Evolutionary conservation across 2,329 filamentous ascomycete genomes (phyloP).

Genomic region (Cladosporium halotolerans): DNA sequence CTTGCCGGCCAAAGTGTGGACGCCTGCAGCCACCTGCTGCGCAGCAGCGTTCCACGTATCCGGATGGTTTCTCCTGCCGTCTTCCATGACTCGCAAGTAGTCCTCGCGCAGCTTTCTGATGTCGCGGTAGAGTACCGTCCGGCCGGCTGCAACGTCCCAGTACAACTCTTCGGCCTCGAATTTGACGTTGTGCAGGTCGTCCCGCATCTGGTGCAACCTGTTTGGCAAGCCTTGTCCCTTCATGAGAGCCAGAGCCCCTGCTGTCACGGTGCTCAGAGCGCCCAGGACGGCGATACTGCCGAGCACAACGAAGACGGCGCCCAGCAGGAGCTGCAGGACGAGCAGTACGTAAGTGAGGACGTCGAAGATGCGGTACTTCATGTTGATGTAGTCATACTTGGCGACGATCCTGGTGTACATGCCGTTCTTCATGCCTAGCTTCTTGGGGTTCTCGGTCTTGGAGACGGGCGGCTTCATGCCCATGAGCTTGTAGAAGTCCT

Average conservation of each 20-base stretch:
- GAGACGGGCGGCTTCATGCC: constrained; percentile 22
- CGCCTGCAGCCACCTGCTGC: neutral
- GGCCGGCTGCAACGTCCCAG: constrained; percentile 29
- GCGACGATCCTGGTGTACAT: constrained; percentile 22
- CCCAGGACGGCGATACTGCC: constrained; percentile 30
- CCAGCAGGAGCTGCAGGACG: constrained; percentile 28
- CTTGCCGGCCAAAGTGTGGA: neutral
- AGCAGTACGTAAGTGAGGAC: constrained; percentile 26
- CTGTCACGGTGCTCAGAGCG: constrained; percentile 30
- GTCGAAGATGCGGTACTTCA: constrained; percentile 29
- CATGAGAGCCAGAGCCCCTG: constrained; percentile 29
- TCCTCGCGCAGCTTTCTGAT: constrained; percentile 30
- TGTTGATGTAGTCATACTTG: constrained; percentile 19
- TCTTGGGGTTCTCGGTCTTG: constrained; percentile 19
- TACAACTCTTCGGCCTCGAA: constrained; percentile 33
- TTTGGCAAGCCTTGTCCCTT: constrained; percentile 33
- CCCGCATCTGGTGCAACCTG: constrained; percentile 28
- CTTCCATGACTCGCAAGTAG: constrained; percentile 28
- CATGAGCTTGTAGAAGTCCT: constrained; percentile 27
- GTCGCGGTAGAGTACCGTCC: constrained; percentile 27
- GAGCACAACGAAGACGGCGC: constrained; percentile 32
- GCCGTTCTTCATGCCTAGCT: constrained; percentile 22
- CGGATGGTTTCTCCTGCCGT: constrained; percentile 31
- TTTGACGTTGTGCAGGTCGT: constrained; percentile 27
- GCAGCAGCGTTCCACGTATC: constrained; percentile 27